phyloP scores from a whole-genome alignment of 805 yeast species.

The Hanseniaspora occidentalis region DNA sequence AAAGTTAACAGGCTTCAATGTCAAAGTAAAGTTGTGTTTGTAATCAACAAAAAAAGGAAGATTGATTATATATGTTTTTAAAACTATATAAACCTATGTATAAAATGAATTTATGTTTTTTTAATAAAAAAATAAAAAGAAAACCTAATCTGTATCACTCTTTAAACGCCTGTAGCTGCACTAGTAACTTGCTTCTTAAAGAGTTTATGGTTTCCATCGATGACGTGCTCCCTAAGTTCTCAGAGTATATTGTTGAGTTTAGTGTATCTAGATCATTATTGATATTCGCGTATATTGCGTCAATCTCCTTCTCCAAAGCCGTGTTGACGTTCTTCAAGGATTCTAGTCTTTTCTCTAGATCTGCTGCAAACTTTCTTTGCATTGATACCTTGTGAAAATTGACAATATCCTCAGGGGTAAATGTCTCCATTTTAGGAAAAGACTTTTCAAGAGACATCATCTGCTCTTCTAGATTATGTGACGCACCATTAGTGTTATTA shows the following conservation, averaged over 20 bases:
- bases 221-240: slow-evolving; percentile 15
- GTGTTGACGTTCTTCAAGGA: slow-evolving; percentile 14
- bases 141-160: slow-evolving; percentile 1
- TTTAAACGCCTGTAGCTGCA: slow-evolving; percentile 1
- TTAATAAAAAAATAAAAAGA: background rate
- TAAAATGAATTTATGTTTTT: background rate
- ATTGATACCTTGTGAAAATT: slow-evolving; percentile 16
- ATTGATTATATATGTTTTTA: background rate
- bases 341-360: slow-evolving; percentile 15
- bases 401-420: slow-evolving; percentile 16
- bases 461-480: background rate
- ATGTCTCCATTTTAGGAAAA: slow-evolving; percentile 10
- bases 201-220: background rate
- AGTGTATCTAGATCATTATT: slow-evolving; percentile 16
- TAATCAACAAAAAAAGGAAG: background rate
- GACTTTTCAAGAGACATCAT: too few relatives aligned
- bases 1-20: too few relatives aligned
- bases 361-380: slow-evolving; percentile 12
- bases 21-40: slow-evolving; percentile 2
- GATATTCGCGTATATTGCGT: slow-evolving; percentile 11
- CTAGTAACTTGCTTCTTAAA: background rate
- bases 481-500: too few relatives aligned
- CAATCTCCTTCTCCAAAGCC: slow-evolving; percentile 15
- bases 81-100: background rate
- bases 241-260: slow-evolving; percentile 20